Evolutionary conservation across 169 alveolate species (phyloP).

Genomic region (Miamiensis avidus): DNA sequence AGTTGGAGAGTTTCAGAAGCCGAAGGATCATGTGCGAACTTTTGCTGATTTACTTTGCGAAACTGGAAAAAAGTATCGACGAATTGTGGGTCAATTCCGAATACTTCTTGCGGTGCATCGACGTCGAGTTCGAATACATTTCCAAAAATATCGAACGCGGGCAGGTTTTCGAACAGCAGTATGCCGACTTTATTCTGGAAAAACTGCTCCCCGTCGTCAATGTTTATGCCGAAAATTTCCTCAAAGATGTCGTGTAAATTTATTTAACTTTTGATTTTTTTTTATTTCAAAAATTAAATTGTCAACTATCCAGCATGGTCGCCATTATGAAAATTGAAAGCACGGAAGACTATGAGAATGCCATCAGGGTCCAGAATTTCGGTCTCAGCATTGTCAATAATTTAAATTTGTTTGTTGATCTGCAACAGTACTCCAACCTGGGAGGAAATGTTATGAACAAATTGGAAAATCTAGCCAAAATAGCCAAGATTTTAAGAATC

Average conservation of each 20-base stretch:
- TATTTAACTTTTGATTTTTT: no score
- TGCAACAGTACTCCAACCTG: background rate
- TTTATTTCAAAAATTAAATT: no score
- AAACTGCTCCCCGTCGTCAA: background rate
- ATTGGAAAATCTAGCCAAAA: background rate
- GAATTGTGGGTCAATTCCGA: background rate
- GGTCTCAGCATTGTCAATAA: background rate
- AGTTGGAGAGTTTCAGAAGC: no score
- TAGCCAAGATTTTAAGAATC: background rate
- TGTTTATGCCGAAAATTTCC: conserved; percentile 15
- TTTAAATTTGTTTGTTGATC: background rate
- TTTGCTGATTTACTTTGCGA: no score
- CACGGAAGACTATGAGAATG: background rate
- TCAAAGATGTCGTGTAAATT: conserved; percentile 5
- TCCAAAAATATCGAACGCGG: no score
- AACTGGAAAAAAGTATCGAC: background rate
- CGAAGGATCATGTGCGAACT: background rate
- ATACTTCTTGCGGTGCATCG: background rate
- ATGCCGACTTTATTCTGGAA: background rate
- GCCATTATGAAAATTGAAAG: background rate
- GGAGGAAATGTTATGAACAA: background rate
- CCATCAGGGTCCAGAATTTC: background rate
- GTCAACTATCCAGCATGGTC: background rate
- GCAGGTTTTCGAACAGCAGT: background rate
- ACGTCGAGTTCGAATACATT: background rate